Conservation (phyloP, 2,329 filamentous ascomycete genomes). For the Parascedosporium putredinis region DNA sequence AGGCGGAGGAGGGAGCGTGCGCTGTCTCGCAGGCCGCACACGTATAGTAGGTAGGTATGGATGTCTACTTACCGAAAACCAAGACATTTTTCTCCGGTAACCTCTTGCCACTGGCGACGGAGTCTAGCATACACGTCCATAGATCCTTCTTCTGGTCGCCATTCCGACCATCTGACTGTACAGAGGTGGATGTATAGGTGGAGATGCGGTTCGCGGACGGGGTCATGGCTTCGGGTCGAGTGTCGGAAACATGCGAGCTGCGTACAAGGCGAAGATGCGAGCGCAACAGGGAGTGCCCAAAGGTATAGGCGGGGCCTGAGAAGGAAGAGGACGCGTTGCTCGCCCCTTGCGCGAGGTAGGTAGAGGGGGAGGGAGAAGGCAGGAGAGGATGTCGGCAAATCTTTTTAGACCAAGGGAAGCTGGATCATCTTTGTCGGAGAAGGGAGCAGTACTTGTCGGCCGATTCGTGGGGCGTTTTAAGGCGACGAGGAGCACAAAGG, state of each 20-base stretch:
- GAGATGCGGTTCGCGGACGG: constrained; percentile 45
- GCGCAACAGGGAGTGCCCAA: too few species aligned
- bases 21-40: too few species aligned
- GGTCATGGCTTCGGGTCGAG: constrained; percentile 28
- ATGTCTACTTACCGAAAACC: constrained; percentile 55
- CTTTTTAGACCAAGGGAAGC: neutral
- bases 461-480: too few species aligned
- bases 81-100: constrained; percentile 87
- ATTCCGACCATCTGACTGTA: constrained; percentile 43
- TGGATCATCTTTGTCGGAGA: neutral
- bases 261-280: neutral
- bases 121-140: constrained; percentile 89
- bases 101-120: constrained; percentile 79
- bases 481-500: too few species aligned
- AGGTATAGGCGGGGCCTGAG: too few species aligned
- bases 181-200: constrained; percentile 46
- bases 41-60: too few species aligned
- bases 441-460: too few species aligned
- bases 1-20: too few species aligned
- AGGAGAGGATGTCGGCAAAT: neutral
- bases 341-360: too few species aligned
- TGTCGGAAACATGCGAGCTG: neutral
- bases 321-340: neutral
- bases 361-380: neutral
- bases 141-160: constrained; percentile 76